Percentiles rank a stretch among this genome's conserved stretches.
phyloP scores from a whole-genome alignment of 306 rosid species.

The Prunus mongolica region DNA sequence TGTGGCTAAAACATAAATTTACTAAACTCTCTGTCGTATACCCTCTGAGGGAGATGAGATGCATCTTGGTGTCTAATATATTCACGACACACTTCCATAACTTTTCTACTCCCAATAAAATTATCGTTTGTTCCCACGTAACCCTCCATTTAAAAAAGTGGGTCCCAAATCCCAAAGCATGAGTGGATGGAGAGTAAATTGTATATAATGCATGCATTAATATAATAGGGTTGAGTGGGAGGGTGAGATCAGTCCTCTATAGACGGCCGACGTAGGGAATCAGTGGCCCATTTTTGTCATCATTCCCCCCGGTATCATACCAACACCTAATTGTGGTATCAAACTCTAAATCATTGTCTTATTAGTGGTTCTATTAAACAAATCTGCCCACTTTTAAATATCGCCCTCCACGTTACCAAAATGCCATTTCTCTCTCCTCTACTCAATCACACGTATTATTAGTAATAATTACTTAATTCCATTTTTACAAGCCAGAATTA shows the following conservation, averaged over 20 bases:
- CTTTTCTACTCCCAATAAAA: too few relatives aligned
- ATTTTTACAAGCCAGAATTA: too few relatives aligned
- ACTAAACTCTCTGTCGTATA: too few relatives aligned
- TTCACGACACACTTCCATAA: too few relatives aligned
- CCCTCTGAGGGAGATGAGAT: too few relatives aligned
- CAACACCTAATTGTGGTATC: slow-evolving; percentile 42
- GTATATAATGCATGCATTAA: background rate
- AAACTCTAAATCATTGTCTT: slow-evolving; percentile 32
- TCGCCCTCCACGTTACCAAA: slow-evolving; percentile 28
- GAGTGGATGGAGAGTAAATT: too few relatives aligned
- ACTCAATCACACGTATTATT: background rate
- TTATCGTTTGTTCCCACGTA: too few relatives aligned
- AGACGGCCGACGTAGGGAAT: slow-evolving; percentile 36
- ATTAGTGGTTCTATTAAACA: slow-evolving; percentile 31
- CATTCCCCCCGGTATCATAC: slow-evolving; percentile 48
- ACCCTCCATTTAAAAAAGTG: too few relatives aligned
- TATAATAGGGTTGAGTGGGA: background rate
- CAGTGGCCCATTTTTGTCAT: slow-evolving; percentile 43
- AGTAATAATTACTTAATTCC: too few relatives aligned
- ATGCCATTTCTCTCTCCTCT: slow-evolving; percentile 14
- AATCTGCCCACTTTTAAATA: slow-evolving; percentile 28
- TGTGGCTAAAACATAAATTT: too few relatives aligned
- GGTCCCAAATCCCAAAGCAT: too few relatives aligned
- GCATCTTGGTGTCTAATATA: too few relatives aligned
- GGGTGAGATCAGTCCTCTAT: slow-evolving; percentile 62